Evolutionary conservation across 305 asterid genomes (phyloP).

Genomic region (Coffea humblotiana): DNA sequence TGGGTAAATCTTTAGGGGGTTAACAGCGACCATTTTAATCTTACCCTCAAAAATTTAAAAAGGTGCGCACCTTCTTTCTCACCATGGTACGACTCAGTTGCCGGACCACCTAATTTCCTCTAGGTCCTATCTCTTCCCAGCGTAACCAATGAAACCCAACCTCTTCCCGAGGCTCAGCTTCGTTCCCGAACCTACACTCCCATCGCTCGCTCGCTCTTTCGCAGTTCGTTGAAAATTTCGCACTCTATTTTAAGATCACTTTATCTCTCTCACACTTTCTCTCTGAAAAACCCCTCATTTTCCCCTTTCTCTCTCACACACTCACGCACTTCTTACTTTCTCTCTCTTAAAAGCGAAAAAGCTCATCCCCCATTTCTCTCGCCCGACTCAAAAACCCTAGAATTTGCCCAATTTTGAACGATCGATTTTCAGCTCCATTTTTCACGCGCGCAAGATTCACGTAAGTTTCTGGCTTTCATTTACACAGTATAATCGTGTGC

Average conservation of each 20-base stretch:
- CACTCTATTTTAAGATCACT: conserved; percentile 15
- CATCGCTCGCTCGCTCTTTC: conserved; percentile 13
- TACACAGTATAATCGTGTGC: background rate
- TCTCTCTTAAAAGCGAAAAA: conserved; percentile 16
- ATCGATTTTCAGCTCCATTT: conserved; percentile 33
- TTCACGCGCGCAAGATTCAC: conserved; percentile 15
- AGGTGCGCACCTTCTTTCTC: background rate
- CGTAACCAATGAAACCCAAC: conserved; percentile 13
- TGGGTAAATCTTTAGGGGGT: too few relatives aligned
- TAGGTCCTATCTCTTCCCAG: conserved; percentile 9
- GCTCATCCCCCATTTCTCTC: conserved; percentile 13
- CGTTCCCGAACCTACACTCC: conserved; percentile 19
- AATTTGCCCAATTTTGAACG: conserved; percentile 23
- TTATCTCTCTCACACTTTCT: conserved; percentile 20
- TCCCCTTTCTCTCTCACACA: conserved; percentile 13
- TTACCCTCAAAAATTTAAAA: background rate
- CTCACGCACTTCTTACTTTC: conserved; percentile 6
- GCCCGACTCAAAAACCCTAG: conserved; percentile 53
- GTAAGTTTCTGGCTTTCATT: conserved; percentile 27
- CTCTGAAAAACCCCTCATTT: conserved; percentile 3
- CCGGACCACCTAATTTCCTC: conserved; percentile 1
- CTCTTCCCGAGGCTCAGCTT: conserved; percentile 13
- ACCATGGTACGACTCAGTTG: conserved; percentile 6
- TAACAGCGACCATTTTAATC: too few relatives aligned
- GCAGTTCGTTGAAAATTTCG: conserved; percentile 48